Base-by-base conservation (phyloP, 2,329 filamentous ascomycete genomes). In the Pseudopyrenochaeta lycopersici region DNA sequence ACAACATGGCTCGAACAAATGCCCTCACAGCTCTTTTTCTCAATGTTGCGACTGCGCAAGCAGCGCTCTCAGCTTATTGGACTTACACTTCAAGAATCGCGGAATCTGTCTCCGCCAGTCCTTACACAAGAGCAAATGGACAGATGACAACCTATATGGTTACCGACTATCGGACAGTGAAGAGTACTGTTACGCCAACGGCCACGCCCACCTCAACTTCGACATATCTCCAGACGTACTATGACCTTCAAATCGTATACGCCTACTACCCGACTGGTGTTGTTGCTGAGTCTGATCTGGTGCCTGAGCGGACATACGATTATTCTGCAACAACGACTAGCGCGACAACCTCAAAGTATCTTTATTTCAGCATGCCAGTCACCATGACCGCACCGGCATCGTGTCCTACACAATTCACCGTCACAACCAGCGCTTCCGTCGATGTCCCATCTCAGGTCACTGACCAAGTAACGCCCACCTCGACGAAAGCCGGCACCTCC, bases 331-430 rank as follows among this genome's bases (percentile, higher is more conserved):
- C 53, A 4, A 44, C 56, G 3, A 49, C 54, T 4, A 31, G 47
- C 1, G 42, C 57, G 10, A 55, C 52, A 17, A 58, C 40, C 1
- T 43, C 49, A 2, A 57, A 48, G 1, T 53, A 43, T 7, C 65
- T 60, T 7, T 32, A 52, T 3, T 70, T 64, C 40, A 59, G 43
- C 12, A 74, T 74, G 71, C 59, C 58, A 2, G 69, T 73, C 1
- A 72, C 68, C 3, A 69, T 68, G 54, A 72, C 68, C 4, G 66
- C 69, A 2, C 71, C 71, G 10, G 35, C 67, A 1, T 66, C 54
- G 6, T 74, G 71, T 42, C 51, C 70, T 0, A 70, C 64, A 1
- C 14, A 18, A 58, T 72, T 66, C 31, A 62, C 64, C 1, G 52
- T 67, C 27, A 61, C 62, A 3, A 62, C 62, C 1, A 48, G 59